These are phyloP conservation scores for Forsythia viridissima DNA, from an alignment of 257 asterid species.

Conservation along the genomic window DNA sequence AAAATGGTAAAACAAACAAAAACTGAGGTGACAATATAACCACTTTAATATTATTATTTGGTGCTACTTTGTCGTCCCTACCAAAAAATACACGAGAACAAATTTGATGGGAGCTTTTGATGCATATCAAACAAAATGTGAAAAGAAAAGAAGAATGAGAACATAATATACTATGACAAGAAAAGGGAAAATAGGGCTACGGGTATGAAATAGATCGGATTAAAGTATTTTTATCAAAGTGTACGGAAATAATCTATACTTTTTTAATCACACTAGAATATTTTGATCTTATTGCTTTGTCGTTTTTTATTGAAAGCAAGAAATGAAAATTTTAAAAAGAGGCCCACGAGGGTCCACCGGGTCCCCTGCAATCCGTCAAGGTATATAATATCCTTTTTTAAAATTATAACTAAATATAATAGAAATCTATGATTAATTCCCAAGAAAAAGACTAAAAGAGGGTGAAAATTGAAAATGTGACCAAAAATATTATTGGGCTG, in stretches of 20 bases:
- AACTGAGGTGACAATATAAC: too few species aligned
- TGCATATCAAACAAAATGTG: constrained; percentile 20
- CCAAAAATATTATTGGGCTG: not conserved
- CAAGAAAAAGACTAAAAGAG: not conserved
- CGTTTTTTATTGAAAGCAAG: too few species aligned
- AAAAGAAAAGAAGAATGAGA: constrained; percentile 22
- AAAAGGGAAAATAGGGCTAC: too few species aligned
- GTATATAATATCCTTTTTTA: too few species aligned
- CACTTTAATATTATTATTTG: too few species aligned
- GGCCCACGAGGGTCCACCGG: too few species aligned
- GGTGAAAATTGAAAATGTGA: not conserved
- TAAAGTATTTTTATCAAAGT: not conserved
- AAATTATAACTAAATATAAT: too few species aligned
- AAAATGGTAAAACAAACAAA: too few species aligned
- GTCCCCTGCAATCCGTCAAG: too few species aligned
- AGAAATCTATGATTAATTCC: not conserved
- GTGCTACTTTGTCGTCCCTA: not conserved
- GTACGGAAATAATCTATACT: not conserved
- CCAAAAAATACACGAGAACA: constrained; percentile 32
- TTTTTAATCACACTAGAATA: not conserved
- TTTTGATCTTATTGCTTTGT: not conserved
- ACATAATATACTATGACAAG: not conserved
- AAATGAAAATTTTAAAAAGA: too few species aligned
- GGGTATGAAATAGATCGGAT: not conserved
- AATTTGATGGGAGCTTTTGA: constrained; percentile 30